These are phyloP conservation scores for Penicillium coprophilum DNA, from an alignment of 495 filamentous ascomycete genomes.

Conservation along the genomic window DNA sequence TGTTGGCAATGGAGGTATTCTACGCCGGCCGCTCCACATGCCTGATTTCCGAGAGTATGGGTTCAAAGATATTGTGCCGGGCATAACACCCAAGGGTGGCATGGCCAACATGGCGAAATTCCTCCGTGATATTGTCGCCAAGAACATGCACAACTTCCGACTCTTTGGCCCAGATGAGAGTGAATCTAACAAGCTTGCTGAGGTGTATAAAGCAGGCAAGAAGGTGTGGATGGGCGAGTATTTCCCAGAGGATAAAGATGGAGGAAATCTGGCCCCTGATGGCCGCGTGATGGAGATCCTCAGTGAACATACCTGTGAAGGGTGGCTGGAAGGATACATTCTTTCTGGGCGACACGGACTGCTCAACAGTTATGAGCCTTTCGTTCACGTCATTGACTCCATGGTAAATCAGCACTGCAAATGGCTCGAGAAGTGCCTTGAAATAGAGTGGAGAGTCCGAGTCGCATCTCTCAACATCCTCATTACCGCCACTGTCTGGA, in stretches of 20 bases:
- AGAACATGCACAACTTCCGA: slow-evolving; percentile 63
- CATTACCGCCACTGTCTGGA: slow-evolving; percentile 71
- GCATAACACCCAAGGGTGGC: slow-evolving; percentile 49
- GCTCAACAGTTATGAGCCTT: slow-evolving; percentile 75
- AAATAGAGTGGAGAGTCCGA: slow-evolving; percentile 68
- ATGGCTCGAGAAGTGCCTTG: slow-evolving; percentile 73
- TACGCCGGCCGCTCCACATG: slow-evolving; percentile 61
- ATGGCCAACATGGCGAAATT: slow-evolving; percentile 66
- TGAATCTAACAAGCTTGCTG: slow-evolving; percentile 69
- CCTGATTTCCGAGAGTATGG: slow-evolving; percentile 65
- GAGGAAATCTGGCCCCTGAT: slow-evolving; percentile 61
- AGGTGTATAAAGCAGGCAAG: slow-evolving; percentile 66
- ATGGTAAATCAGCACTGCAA: slow-evolving; percentile 83
- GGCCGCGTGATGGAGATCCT: slow-evolving; percentile 79
- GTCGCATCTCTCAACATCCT: slow-evolving; percentile 72
- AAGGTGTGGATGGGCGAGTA: slow-evolving; percentile 77
- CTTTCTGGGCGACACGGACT: slow-evolving; percentile 69
- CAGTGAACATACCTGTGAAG: slow-evolving; percentile 72
- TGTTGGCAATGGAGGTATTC: slow-evolving; percentile 64
- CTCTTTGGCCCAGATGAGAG: slow-evolving; percentile 76
- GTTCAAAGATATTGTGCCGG: slow-evolving; percentile 53
- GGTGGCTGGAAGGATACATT: slow-evolving; percentile 74
- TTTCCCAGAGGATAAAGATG: slow-evolving; percentile 67
- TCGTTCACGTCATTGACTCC: slow-evolving; percentile 74
- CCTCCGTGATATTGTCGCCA: slow-evolving; percentile 59